A percentile compares a stretch with the other conserved stretches of the same genome.
Evolutionary conservation across 2,329 filamentous ascomycete species (phyloP).

Genomic region (Fusarium floridanum): DNA sequence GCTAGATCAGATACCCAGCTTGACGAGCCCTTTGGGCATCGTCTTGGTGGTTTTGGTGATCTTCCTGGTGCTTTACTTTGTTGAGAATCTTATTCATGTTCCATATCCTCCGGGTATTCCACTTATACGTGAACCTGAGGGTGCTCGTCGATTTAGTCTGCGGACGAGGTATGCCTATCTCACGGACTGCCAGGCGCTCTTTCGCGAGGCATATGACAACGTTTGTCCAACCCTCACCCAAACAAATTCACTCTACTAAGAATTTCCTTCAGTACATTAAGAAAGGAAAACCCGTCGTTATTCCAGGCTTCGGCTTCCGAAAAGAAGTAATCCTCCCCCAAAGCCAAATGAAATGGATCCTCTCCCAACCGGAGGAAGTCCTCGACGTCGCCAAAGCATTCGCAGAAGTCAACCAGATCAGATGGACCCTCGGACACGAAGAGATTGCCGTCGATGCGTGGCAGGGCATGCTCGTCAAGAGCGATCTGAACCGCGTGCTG

Average conservation of each 20-base stretch:
- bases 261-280: slow-evolving; percentile 54
- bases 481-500: slow-evolving; percentile 51
- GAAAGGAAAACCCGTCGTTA: slow-evolving; percentile 55
- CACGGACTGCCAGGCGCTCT: slow-evolving; percentile 48
- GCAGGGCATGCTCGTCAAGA: slow-evolving; percentile 53
- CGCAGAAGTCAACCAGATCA: slow-evolving; percentile 53
- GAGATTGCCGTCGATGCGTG: slow-evolving; percentile 52
- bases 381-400: slow-evolving; percentile 53
- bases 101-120: slow-evolving; percentile 46
- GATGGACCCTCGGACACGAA: slow-evolving; percentile 54
- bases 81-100: slow-evolving; percentile 34
- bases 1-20: slow-evolving; percentile 12
- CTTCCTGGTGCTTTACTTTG: slow-evolving; percentile 25
- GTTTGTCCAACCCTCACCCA: slow-evolving; percentile 14
- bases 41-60: neutral
- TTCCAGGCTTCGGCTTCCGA: slow-evolving; percentile 56
- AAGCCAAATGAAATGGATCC: slow-evolving; percentile 55
- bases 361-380: slow-evolving; percentile 54
- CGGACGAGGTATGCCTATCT: slow-evolving; percentile 48
- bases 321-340: slow-evolving; percentile 59
- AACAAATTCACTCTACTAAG: neutral
- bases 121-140: slow-evolving; percentile 45
- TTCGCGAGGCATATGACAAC: slow-evolving; percentile 49
- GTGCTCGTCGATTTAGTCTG: slow-evolving; percentile 46
- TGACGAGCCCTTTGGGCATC: slow-evolving; percentile 30